phyloP scores from a whole-genome alignment of 2,329 filamentous ascomycete genomes.

The Mollisiaceae sp. region DNA sequence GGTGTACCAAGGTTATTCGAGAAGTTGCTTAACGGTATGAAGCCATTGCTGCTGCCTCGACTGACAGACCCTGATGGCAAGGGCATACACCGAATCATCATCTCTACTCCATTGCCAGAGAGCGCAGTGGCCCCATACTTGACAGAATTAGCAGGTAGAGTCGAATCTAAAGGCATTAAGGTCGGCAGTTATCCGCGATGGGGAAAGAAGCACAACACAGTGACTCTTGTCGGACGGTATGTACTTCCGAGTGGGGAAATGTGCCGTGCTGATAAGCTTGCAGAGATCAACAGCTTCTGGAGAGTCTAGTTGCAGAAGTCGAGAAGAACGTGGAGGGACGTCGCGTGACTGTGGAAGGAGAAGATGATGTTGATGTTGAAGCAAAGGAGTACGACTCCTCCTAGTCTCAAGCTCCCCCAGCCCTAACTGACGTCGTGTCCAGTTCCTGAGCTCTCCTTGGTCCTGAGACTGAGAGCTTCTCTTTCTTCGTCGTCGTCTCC shows the following conservation, averaged over 20 bases:
- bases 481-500: background rate
- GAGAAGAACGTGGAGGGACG: conserved; percentile 76
- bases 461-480: background rate
- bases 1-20: conserved; percentile 87
- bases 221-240: conserved; percentile 78
- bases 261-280: conserved; percentile 16
- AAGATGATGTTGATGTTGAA: conserved; percentile 57
- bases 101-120: conserved; percentile 87
- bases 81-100: conserved; percentile 76
- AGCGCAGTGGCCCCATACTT: conserved; percentile 84
- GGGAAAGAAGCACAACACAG: conserved; percentile 86
- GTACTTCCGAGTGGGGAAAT: conserved; percentile 28
- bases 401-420: background rate
- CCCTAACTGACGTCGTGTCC: conserved; percentile 13
- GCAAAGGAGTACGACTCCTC: conserved; percentile 23
- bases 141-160: conserved; percentile 75
- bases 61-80: conserved; percentile 81
- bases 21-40: conserved; percentile 76
- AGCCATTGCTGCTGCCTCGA: conserved; percentile 71
- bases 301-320: conserved; percentile 79
- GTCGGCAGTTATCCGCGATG: conserved; percentile 95
- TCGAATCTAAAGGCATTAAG: conserved; percentile 80
- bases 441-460: conserved; percentile 17
- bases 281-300: conserved; percentile 76
- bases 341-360: conserved; percentile 72